phyloP scores from a whole-genome alignment of 805 yeast genomes.

The Monosporozyma unispora region DNA sequence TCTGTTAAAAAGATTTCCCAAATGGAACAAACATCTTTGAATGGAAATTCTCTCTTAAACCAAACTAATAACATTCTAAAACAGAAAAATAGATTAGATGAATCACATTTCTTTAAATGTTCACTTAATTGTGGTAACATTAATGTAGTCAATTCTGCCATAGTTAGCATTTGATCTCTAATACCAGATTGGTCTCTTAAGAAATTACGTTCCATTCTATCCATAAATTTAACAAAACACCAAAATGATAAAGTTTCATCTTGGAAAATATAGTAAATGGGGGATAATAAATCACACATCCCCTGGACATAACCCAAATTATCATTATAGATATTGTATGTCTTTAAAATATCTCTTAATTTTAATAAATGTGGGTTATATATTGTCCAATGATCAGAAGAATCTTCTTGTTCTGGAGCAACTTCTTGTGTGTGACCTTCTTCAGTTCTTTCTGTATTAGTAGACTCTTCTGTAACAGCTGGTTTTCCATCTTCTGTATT shows the following conservation, averaged over 20 bases:
- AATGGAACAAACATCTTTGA: slow-evolving; percentile 65
- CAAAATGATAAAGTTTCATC: slow-evolving; percentile 82
- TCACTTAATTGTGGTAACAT: slow-evolving; percentile 79
- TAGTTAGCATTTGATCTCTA: slow-evolving; percentile 74
- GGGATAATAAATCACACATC: slow-evolving; percentile 89
- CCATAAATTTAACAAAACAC: slow-evolving; percentile 84
- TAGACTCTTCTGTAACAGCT: slow-evolving; percentile 29
- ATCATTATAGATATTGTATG: slow-evolving; percentile 75
- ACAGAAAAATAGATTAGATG: slow-evolving; percentile 84
- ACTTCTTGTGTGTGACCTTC: slow-evolving; percentile 31
- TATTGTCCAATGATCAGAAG: slow-evolving; percentile 48
- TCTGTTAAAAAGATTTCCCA: slow-evolving; percentile 95
- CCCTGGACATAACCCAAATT: slow-evolving; percentile 96
- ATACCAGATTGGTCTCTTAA: slow-evolving; percentile 88
- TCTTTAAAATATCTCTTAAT: slow-evolving; percentile 69
- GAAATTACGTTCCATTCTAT: slow-evolving; percentile 90
- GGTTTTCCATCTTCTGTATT: slow-evolving; percentile 33
- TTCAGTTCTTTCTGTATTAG: slow-evolving; percentile 19
- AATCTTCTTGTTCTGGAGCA: slow-evolving; percentile 9
- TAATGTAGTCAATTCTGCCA: slow-evolving; percentile 79
- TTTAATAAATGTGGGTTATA: slow-evolving; percentile 64
- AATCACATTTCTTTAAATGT: slow-evolving; percentile 80
- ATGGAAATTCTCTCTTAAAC: slow-evolving; percentile 85
- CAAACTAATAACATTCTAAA: slow-evolving; percentile 92
- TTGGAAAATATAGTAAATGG: slow-evolving; percentile 54